These are phyloP conservation scores for Gossypium sturtianum DNA, from an alignment of 345 rosid species.

Conservation along the genomic window DNA sequence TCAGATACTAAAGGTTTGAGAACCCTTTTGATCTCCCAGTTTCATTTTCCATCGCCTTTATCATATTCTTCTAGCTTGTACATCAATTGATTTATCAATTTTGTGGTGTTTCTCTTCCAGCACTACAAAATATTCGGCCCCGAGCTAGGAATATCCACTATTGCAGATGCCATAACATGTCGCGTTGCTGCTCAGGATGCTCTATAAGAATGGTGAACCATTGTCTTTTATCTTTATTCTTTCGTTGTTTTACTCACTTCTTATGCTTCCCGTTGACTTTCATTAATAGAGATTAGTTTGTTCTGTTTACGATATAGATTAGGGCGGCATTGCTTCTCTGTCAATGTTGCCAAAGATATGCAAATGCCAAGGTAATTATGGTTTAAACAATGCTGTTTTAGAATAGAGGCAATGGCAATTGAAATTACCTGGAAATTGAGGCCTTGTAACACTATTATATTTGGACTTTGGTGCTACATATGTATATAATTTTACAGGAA, in stretches of 20 bases:
- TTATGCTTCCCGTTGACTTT: too few relatives aligned
- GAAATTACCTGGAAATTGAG: too few relatives aligned
- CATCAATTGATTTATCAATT: background rate
- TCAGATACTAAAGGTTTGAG: conserved; percentile 67
- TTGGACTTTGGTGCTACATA: too few relatives aligned
- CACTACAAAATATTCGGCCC: conserved; percentile 68
- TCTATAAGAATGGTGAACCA: conserved; percentile 31
- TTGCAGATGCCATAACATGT: conserved; percentile 80
- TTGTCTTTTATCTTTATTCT: background rate
- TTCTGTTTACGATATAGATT: background rate
- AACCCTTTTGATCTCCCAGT: background rate
- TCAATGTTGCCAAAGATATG: background rate
- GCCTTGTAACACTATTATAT: too few relatives aligned
- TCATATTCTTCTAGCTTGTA: background rate
- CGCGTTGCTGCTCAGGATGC: conserved; percentile 79
- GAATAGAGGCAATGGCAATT: too few relatives aligned
- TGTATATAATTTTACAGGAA: too few relatives aligned
- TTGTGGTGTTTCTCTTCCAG: conserved; percentile 30
- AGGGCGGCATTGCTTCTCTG: background rate
- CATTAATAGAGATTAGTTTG: too few relatives aligned
- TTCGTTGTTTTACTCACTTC: too few relatives aligned
- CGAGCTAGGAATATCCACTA: conserved; percentile 64
- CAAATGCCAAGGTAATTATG: background rate
- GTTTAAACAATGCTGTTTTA: background rate
- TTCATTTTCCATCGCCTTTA: background rate